Percentiles rank a stretch among this genome's conserved stretches.
Conservation (phyloP, 805 yeast species). For the Peterozyma toletana region DNA sequence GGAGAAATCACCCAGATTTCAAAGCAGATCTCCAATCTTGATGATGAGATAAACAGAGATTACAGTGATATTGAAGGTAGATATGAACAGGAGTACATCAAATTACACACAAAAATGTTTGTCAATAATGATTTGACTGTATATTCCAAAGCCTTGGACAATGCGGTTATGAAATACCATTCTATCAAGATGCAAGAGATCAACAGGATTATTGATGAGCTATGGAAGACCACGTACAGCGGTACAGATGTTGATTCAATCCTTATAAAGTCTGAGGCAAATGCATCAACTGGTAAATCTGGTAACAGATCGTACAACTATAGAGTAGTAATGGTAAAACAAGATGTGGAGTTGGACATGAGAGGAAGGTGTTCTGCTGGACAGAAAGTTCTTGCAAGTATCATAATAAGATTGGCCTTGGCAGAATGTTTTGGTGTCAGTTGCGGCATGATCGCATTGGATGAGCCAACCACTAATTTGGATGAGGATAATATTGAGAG, state of each 20-base stretch:
- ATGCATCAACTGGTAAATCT: slow-evolving; percentile 31
- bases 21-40: slow-evolving; percentile 53
- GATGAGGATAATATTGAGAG: slow-evolving; percentile 87
- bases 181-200: slow-evolving; percentile 88
- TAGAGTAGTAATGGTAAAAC: slow-evolving; percentile 91
- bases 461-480: slow-evolving; percentile 95
- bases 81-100: slow-evolving; percentile 67
- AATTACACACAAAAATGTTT: slow-evolving; percentile 65
- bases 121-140: slow-evolving; percentile 77
- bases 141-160: slow-evolving; percentile 80
- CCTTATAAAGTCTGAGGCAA: slow-evolving; percentile 74
- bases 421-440: slow-evolving; percentile 94
- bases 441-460: slow-evolving; percentile 93
- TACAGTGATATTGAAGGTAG: slow-evolving; percentile 57
- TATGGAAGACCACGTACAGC: slow-evolving; percentile 90
- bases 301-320: slow-evolving; percentile 74
- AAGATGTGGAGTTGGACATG: slow-evolving; percentile 91
- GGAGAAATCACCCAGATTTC: slow-evolving; percentile 86
- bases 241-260: slow-evolving; percentile 95
- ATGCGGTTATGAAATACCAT: slow-evolving; percentile 91
- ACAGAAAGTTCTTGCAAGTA: slow-evolving; percentile 89
- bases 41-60: slow-evolving; percentile 60
- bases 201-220: slow-evolving; percentile 77
- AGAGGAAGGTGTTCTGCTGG: slow-evolving; percentile 98
- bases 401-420: slow-evolving; percentile 81